These are phyloP conservation scores for Aspergillus hiratsukae DNA, from an alignment of 2,329 filamentous ascomycete genomes.

Conservation along the genomic window DNA sequence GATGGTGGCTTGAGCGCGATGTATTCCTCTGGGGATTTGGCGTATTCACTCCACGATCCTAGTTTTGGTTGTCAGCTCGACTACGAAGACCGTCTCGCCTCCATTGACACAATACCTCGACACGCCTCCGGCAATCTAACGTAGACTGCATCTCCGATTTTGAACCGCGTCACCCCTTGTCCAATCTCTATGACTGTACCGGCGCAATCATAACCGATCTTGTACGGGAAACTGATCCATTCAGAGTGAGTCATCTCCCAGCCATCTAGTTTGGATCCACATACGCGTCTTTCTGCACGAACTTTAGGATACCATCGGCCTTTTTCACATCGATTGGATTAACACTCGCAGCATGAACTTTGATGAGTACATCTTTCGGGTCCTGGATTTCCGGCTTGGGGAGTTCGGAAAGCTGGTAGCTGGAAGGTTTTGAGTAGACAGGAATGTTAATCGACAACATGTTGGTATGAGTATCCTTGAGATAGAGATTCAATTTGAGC, in stretches of 20 bases:
- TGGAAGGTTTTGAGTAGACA: conserved; percentile 16
- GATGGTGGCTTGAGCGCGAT: conserved; percentile 39
- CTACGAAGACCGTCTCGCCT: neutral
- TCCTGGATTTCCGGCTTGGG: conserved; percentile 13
- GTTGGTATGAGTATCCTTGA: too few species aligned
- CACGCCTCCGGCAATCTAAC: conserved; percentile 27
- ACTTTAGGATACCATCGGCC: conserved; percentile 34
- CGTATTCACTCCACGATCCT: conserved; percentile 39
- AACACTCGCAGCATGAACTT: conserved; percentile 42
- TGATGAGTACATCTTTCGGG: conserved; percentile 30
- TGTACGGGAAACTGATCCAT: conserved; percentile 37
- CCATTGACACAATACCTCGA: conserved; percentile 20
- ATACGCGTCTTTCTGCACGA: conserved; percentile 29
- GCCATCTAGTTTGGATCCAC: conserved; percentile 7
- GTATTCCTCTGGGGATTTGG: conserved; percentile 26
- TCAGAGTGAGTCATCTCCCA: neutral
- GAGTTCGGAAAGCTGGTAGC: conserved; percentile 18
- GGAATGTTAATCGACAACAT: conserved; percentile 19
- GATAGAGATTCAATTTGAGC: too few species aligned
- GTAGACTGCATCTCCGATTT: conserved; percentile 39
- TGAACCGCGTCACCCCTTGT: conserved; percentile 28
- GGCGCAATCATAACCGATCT: conserved; percentile 42
- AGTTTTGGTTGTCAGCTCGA: neutral
- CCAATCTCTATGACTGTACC: conserved; percentile 38
- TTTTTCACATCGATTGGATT: conserved; percentile 46